Evolutionary conservation across 23 red algal genomes (phyloP).

Genomic region (Chondrus crispus): DNA sequence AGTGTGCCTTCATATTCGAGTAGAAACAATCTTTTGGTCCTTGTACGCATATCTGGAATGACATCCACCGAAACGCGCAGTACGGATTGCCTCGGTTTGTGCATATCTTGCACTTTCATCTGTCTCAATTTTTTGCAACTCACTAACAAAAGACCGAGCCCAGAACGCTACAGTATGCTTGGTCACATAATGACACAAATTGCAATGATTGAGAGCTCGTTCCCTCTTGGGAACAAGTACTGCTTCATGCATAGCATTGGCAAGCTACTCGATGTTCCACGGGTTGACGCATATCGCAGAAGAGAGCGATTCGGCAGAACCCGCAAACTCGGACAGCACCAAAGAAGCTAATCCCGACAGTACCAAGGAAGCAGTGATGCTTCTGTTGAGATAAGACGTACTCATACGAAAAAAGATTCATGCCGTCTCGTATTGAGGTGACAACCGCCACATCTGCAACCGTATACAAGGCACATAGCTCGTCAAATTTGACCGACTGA

Average conservation of each 20-base stretch:
- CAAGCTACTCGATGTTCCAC: slow-evolving; percentile 88
- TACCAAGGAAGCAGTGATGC: slow-evolving; percentile 62
- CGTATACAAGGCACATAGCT: slow-evolving; percentile 74
- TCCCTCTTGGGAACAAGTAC: slow-evolving; percentile 76
- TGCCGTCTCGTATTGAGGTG: slow-evolving; percentile 77
- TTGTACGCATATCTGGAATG: slow-evolving; percentile 43
- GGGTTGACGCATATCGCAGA: slow-evolving; percentile 90
- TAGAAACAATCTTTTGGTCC: slow-evolving; percentile 59
- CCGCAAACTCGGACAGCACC: slow-evolving; percentile 87
- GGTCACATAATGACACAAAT: slow-evolving; percentile 90
- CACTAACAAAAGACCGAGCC: slow-evolving; percentile 87
- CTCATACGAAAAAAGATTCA: slow-evolving; percentile 82
- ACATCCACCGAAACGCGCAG: slow-evolving; percentile 65
- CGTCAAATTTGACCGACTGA: slow-evolving; percentile 23
- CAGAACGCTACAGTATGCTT: slow-evolving; percentile 91
- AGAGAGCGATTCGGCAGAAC: slow-evolving; percentile 70
- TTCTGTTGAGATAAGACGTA: slow-evolving; percentile 90
- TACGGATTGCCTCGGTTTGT: slow-evolving; percentile 41
- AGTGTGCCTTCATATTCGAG: slow-evolving; percentile 91
- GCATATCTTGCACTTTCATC: slow-evolving; percentile 37
- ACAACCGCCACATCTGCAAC: slow-evolving; percentile 84
- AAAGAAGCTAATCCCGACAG: no score
- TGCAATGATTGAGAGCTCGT: slow-evolving; percentile 90
- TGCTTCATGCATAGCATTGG: slow-evolving; percentile 85
- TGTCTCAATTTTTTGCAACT: slow-evolving; percentile 78